phyloP scores from a whole-genome alignment of 176 grass and related monocot genomes.

The Hyparrhenia diplandra region DNA sequence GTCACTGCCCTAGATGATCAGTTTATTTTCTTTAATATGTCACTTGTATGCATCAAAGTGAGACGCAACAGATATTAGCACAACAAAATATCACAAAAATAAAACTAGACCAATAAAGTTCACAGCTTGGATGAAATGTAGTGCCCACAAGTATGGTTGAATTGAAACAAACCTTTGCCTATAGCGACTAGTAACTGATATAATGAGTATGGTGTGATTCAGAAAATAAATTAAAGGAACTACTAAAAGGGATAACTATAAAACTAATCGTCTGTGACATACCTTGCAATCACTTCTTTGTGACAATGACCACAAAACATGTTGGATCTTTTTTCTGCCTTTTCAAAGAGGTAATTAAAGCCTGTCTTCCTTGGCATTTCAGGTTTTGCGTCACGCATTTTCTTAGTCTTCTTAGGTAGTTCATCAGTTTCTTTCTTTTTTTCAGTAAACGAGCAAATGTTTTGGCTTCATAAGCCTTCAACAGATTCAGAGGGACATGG shows the following conservation, averaged over 20 bases:
- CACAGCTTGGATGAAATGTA: background rate
- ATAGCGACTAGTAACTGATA: background rate
- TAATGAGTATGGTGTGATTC: background rate
- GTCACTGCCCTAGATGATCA: no score
- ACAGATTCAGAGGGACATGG: constrained; percentile 70
- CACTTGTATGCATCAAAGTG: background rate
- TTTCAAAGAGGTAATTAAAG: constrained; percentile 67
- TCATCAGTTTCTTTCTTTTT: constrained; percentile 64
- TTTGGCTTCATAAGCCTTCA: constrained; percentile 88
- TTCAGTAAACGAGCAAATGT: constrained; percentile 64
- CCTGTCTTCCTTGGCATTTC: constrained; percentile 43
- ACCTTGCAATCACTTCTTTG: constrained; percentile 67
- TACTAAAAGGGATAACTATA: constrained; percentile 5
- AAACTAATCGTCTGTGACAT: constrained; percentile 8
- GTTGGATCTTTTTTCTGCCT: constrained; percentile 47
- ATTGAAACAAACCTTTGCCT: background rate
- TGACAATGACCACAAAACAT: constrained; percentile 74
- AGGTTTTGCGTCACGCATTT: constrained; percentile 13
- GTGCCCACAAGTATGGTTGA: background rate
- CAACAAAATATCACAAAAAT: background rate
- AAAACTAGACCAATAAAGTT: background rate
- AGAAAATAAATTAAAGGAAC: background rate
- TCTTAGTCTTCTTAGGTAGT: constrained; percentile 47
- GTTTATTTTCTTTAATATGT: no score
- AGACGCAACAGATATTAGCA: background rate